Base-by-base conservation (phyloP, 2,329 filamentous ascomycete genomes). In the Calonectria montana region DNA sequence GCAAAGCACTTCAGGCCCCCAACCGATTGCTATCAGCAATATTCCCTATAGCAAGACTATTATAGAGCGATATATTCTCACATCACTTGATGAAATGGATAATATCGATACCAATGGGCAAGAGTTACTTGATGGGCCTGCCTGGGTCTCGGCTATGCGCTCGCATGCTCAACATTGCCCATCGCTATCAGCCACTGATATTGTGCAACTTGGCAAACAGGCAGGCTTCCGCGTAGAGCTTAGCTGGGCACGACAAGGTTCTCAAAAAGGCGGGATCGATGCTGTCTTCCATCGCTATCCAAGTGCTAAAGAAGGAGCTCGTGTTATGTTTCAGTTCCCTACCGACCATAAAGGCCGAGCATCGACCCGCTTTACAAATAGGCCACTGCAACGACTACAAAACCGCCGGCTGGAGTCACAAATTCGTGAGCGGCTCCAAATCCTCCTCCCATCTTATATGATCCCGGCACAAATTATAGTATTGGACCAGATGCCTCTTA, bases 51-150 rank as follows among this genome's bases (percentile, higher is more conserved):
- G 23, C 23, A 50, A 50, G 12, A 50, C 47, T 16, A 27, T 27
- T 4, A 5, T 29, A 2, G 23, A 50, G 13, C 25, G 23, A 8
- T 10, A 29, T 27, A 7, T 50, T 43, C 13, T 75, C 80, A 1
- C 64, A 12, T 47, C 79, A 2, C 23, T 77, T 21, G 29, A 31
- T 5, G 29, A 31, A 31, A 9, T 2, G 5, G 5, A 31, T 5
- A 31, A 5, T 9, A 6, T 31, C 29, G 29, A 31, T 31, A 9
- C 29, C 5, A 31, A 31, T n/a, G n/a, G n/a, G n/a, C n/a, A n/a
- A n/a, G n/a, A n/a, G n/a, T n/a, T n/a, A n/a, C n/a, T n/a, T n/a
- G n/a, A n/a, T n/a, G 29, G 29, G 9, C 29, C 9, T 5, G 29
- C 29, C 9, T 31, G 29, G 5, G 9, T 31, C 29, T 6, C 9